Evolutionary conservation across 1,284 basidiomycete genomes (phyloP).

Genomic region (Phylloporus sp.): DNA sequence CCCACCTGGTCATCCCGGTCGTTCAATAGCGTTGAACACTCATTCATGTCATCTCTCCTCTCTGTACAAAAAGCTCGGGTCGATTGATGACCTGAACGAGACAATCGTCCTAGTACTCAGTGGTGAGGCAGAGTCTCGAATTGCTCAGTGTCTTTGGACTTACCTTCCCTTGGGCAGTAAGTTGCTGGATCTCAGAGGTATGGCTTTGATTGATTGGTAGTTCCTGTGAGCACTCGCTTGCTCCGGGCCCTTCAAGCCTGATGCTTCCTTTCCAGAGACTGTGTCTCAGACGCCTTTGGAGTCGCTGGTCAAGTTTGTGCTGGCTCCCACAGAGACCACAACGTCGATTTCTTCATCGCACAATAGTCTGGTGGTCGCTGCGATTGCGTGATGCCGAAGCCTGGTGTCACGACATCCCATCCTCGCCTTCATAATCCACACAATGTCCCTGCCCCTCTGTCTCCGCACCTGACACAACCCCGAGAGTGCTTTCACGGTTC

Average conservation of each 20-base stretch:
- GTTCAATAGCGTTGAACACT: too few relatives aligned
- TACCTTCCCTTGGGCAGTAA: too few relatives aligned
- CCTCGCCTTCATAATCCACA: constrained; percentile 42
- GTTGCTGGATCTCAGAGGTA: too few relatives aligned
- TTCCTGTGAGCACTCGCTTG: constrained; percentile 61
- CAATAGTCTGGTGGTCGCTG: constrained; percentile 92
- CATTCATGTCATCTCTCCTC: too few relatives aligned
- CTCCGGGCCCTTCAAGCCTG: neutral
- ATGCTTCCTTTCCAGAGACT: constrained; percentile 67
- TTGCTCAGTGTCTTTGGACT: too few relatives aligned
- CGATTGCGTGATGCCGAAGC: constrained; percentile 90
- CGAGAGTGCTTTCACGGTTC: constrained; percentile 42
- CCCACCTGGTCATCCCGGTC: too few relatives aligned
- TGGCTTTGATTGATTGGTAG: too few relatives aligned
- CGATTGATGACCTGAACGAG: too few relatives aligned
- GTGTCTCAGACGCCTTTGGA: constrained; percentile 85
- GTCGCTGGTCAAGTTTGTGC: constrained; percentile 88
- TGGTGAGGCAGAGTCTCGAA: too few relatives aligned
- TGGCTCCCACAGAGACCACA: constrained; percentile 84
- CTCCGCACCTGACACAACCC: constrained; percentile 39
- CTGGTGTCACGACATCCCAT: constrained; percentile 77
- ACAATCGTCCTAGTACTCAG: too few relatives aligned
- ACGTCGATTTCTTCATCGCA: constrained; percentile 89
- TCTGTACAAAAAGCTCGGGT: too few relatives aligned
- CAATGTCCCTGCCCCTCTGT: constrained; percentile 12